Conservation (phyloP, 1,139 yeast species). For the Tardiomyces blankii region DNA sequence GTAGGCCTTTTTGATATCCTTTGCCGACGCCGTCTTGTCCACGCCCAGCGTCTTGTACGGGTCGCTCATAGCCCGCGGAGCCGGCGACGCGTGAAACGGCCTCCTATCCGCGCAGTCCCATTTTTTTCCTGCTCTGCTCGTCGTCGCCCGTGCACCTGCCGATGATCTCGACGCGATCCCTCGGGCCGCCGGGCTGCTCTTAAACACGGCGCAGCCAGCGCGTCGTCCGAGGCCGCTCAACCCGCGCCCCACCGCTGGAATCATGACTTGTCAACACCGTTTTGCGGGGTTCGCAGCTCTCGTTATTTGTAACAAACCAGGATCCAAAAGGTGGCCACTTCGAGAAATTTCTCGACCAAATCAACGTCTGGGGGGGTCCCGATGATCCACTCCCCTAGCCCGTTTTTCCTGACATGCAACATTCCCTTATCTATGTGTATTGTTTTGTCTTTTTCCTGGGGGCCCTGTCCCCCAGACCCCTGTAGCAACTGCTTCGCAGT, state of each 20-base stretch:
- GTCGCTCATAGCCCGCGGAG: slow-evolving; percentile 34
- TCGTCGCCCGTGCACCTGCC: not conserved
- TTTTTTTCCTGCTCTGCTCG: too few species aligned
- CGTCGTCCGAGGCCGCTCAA: not conserved
- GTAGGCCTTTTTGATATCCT: slow-evolving; percentile 88
- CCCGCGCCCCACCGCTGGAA: not conserved
- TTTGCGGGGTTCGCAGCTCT: too few species aligned
- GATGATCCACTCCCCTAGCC: too few species aligned
- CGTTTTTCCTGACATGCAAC: too few species aligned
- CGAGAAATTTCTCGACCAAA: not conserved
- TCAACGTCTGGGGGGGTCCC: too few species aligned
- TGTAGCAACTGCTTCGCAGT: too few species aligned
- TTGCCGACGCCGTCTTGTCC: slow-evolving; percentile 53
- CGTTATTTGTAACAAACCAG: too few species aligned
- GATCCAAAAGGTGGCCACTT: not conserved
- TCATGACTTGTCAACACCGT: not conserved
- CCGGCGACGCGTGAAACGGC: slow-evolving; percentile 8
- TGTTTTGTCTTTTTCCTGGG: too few species aligned
- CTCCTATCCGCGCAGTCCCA: slow-evolving; percentile 1
- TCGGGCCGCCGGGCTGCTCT: not conserved
- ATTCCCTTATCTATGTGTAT: too few species aligned
- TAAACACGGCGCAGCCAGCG: not conserved
- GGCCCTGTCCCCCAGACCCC: too few species aligned
- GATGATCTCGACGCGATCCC: not conserved
- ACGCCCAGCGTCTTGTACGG: slow-evolving; percentile 85